phyloP scores from a whole-genome alignment of 2,329 filamentous ascomycete genomes.

The Paecilomyces variotii region DNA sequence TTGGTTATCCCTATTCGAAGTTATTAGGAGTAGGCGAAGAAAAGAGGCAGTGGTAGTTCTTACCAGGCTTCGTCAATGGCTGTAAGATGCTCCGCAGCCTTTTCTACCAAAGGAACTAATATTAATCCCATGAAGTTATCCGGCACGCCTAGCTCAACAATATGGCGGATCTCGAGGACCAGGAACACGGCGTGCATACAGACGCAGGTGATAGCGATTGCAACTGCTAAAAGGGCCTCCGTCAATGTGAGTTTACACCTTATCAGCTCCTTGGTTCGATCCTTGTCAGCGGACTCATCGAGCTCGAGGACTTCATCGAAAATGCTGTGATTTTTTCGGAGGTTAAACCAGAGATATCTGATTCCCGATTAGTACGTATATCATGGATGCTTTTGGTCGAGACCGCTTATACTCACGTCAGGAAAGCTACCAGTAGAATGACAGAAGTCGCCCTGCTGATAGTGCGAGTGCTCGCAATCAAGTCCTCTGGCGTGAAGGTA shows the following conservation, averaged over 20 bases:
- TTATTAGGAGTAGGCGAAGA: not conserved
- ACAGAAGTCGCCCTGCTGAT: slow-evolving; percentile 66
- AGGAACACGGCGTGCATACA: slow-evolving; percentile 66
- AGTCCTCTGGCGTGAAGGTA: slow-evolving; percentile 26
- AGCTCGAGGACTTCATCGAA: slow-evolving; percentile 65
- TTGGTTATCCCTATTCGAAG: slow-evolving; percentile 32
- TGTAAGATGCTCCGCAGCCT: slow-evolving; percentile 76
- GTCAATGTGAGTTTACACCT: slow-evolving; percentile 67
- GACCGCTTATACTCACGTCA: slow-evolving; percentile 40
- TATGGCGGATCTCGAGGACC: slow-evolving; percentile 61
- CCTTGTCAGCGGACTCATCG: slow-evolving; percentile 61
- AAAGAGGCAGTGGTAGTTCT: slow-evolving; percentile 3
- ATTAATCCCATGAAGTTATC: slow-evolving; percentile 64
- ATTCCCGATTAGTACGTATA: not conserved
- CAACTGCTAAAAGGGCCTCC: slow-evolving; percentile 61
- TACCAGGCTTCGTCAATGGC: slow-evolving; percentile 80
- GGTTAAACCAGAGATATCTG: slow-evolving; percentile 60
- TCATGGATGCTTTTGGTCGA: not conserved
- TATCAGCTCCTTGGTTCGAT: slow-evolving; percentile 51
- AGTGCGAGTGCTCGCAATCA: slow-evolving; percentile 49
- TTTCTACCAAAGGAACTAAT: slow-evolving; percentile 71
- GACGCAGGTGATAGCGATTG: slow-evolving; percentile 56
- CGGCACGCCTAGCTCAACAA: slow-evolving; percentile 45
- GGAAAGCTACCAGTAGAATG: slow-evolving; percentile 62
- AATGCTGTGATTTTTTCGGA: slow-evolving; percentile 67